A percentile compares a stretch with the other conserved stretches of the same genome.
These are phyloP conservation scores for Candida methanosorbosa DNA, from an alignment of 805 yeast species.

Conservation along the genomic window DNA sequence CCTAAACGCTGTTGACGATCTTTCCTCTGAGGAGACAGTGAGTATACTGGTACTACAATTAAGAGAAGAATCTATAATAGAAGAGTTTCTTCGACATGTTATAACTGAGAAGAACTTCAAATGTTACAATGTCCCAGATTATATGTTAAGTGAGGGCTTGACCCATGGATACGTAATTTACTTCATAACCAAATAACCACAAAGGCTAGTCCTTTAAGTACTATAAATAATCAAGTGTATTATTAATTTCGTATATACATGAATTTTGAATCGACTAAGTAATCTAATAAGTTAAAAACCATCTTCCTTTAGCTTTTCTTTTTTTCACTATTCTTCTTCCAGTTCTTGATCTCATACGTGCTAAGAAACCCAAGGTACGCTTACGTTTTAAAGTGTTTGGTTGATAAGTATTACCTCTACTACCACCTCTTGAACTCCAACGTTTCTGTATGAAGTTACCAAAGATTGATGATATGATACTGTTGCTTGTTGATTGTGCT, in stretches of 20 bases:
- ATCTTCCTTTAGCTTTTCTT: slow-evolving; percentile 83
- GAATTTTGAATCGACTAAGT: background rate
- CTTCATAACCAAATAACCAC: slow-evolving; percentile 13
- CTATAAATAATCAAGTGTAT: too few species aligned
- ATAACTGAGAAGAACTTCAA: slow-evolving; percentile 19
- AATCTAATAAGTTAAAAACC: slow-evolving; percentile 74
- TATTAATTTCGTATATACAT: too few species aligned
- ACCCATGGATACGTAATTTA: slow-evolving; percentile 38
- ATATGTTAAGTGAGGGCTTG: slow-evolving; percentile 23
- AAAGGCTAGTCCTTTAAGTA: too few species aligned
- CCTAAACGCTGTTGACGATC: slow-evolving; percentile 29
- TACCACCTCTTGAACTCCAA: slow-evolving; percentile 43
- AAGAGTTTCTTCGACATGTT: slow-evolving; percentile 31
- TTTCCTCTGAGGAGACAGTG: slow-evolving; percentile 27
- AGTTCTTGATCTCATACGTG: slow-evolving; percentile 62
- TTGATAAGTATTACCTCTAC: slow-evolving; percentile 89
- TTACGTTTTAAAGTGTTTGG: slow-evolving; percentile 88
- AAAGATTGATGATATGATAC: slow-evolving; percentile 5
- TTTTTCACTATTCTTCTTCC: slow-evolving; percentile 76
- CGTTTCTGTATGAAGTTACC: slow-evolving; percentile 16
- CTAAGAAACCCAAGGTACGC: slow-evolving; percentile 82
- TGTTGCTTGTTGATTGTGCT: background rate
- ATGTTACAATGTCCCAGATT: slow-evolving; percentile 26
- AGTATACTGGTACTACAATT: slow-evolving; percentile 43
- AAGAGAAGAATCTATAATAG: slow-evolving; percentile 42